Conservation (phyloP, 176 grass and related monocot species). For the Melocanna baccifera region DNA sequence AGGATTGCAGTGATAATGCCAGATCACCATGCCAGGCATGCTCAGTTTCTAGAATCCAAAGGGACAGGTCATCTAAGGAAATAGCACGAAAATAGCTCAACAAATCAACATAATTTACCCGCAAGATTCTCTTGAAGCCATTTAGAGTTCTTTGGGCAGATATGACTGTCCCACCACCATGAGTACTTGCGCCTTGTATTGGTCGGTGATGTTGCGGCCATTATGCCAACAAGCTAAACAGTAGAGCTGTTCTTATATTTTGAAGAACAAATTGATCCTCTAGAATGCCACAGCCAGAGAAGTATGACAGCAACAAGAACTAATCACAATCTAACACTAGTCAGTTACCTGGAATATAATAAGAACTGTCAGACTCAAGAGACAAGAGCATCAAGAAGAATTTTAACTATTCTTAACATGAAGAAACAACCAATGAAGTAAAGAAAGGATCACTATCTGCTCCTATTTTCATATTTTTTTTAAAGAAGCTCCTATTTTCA, state of each 20-base stretch:
- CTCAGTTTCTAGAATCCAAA: not conserved
- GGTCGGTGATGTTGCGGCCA: conserved; percentile 64
- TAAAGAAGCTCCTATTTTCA: not conserved
- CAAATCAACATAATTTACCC: conserved; percentile 44
- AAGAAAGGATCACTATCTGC: not conserved
- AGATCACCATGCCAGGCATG: not conserved
- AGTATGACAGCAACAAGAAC: not conserved
- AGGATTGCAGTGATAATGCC: not conserved
- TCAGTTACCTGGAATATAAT: conserved; percentile 28
- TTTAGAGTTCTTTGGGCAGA: conserved; percentile 86
- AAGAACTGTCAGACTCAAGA: not conserved
- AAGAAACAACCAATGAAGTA: not conserved
- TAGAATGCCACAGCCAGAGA: not conserved
- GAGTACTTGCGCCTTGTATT: conserved; percentile 63
- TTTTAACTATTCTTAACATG: not conserved
- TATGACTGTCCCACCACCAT: conserved; percentile 97
- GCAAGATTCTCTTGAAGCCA: conserved; percentile 94
- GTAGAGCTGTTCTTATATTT: conserved; percentile 12
- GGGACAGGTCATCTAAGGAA: not conserved
- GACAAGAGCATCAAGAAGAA: not conserved
- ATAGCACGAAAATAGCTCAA: not conserved
- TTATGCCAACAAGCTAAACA: conserved; percentile 35
- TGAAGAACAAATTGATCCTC: not conserved
- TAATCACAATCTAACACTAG: conserved; percentile 13
- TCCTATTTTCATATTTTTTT: not conserved